Percentiles rank a stretch among this genome's conserved stretches.
Evolutionary conservation across 805 yeast species (phyloP).

Genomic region (Lipomyces oligophaga): DNA sequence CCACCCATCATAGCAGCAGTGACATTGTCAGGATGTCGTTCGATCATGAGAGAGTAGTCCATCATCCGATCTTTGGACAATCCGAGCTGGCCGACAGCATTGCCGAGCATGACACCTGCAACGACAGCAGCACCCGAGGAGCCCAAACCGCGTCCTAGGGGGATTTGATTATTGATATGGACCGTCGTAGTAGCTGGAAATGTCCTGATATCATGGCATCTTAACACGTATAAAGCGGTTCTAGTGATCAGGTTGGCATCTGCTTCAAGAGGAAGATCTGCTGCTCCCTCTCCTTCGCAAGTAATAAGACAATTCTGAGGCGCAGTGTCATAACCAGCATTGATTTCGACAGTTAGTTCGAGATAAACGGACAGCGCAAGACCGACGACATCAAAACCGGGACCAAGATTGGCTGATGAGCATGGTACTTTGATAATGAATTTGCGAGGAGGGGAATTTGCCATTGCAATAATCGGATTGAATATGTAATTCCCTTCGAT

Average conservation of each 20-base stretch:
- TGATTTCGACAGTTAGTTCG: constrained; percentile 64
- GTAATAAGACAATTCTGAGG: constrained; percentile 65
- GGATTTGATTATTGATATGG: constrained; percentile 84
- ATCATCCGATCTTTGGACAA: constrained; percentile 77
- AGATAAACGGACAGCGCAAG: constrained; percentile 77
- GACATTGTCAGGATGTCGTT: constrained; percentile 97
- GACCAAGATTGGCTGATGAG: constrained; percentile 96
- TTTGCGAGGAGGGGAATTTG: too few species aligned
- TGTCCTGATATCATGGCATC: constrained; percentile 68
- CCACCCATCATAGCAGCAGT: constrained; percentile 99
- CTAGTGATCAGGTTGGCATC: constrained; percentile 84
- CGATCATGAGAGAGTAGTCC: constrained; percentile 94
- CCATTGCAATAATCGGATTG: not conserved
- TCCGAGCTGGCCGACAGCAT: constrained; percentile 70
- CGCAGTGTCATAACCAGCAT: constrained; percentile 43
- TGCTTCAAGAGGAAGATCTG: constrained; percentile 69
- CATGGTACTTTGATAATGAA: constrained; percentile 64
- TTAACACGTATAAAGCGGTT: constrained; percentile 85
- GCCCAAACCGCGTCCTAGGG: constrained; percentile 94
- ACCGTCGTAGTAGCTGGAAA: constrained; percentile 84
- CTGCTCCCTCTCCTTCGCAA: constrained; percentile 78
- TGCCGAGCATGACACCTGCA: constrained; percentile 89
- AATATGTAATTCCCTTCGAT: not conserved
- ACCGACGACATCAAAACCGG: constrained; percentile 96
- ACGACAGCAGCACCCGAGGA: constrained; percentile 98